Conservation (phyloP, 2,329 filamentous ascomycete species). For the Didymella exigua region DNA sequence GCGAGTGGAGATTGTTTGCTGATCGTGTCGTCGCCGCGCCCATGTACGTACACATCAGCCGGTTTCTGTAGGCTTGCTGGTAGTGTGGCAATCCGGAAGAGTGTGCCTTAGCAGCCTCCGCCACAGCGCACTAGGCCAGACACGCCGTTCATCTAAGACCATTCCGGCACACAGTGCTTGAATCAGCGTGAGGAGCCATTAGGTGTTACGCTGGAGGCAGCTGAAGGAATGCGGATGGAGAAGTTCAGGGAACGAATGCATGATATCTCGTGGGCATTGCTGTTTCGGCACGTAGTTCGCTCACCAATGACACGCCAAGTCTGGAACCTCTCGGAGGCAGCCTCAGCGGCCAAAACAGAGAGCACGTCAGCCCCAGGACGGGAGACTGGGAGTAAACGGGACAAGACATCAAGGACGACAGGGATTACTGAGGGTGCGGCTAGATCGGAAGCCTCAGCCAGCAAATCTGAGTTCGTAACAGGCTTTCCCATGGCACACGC, state of each 20-base stretch:
- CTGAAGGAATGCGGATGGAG: constrained; percentile 7
- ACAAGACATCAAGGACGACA: constrained; percentile 23
- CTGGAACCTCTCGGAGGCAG: constrained; percentile 20
- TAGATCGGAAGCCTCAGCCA: constrained; percentile 25
- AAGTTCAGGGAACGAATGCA: constrained; percentile 14
- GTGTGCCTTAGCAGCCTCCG: constrained; percentile 32
- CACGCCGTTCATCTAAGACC: constrained; percentile 6
- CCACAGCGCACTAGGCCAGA: constrained; percentile 25
- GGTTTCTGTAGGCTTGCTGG: constrained; percentile 30
- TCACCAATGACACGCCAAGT: constrained; percentile 26
- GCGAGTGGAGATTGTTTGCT: constrained; percentile 47
- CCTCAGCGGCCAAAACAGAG: constrained; percentile 35
- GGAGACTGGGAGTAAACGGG: constrained; percentile 12
- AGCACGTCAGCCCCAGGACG: constrained; percentile 38
- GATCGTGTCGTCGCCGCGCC: constrained; percentile 41
- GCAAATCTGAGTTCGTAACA: constrained; percentile 20
- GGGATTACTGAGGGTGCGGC: constrained; percentile 29
- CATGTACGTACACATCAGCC: constrained; percentile 32
- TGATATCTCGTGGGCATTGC: constrained; percentile 18
- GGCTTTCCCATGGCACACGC: constrained; percentile 16
- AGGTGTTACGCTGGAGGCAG: constrained; percentile 1
- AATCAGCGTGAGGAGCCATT: constrained; percentile 13
- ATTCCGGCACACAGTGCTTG: constrained; percentile 21
- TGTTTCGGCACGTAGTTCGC: constrained; percentile 21
- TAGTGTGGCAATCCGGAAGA: constrained; percentile 22